Evolutionary conservation across 2,329 filamentous ascomycete genomes (phyloP).

Genomic region (Hysterium pulicare): DNA sequence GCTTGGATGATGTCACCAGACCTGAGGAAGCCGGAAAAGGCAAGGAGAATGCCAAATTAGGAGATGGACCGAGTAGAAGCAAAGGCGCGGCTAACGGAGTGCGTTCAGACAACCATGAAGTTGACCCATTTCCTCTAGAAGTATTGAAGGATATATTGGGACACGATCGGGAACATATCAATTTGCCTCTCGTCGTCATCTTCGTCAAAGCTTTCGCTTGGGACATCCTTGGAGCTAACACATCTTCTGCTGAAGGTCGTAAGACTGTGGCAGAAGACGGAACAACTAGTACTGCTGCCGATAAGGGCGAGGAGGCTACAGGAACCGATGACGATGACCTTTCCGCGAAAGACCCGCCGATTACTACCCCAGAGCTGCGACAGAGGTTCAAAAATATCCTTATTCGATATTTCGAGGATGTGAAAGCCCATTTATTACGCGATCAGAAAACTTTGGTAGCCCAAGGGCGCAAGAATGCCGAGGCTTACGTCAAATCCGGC

Average conservation of each 20-base stretch:
- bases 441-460: slow-evolving; percentile 85
- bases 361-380: slow-evolving; percentile 73
- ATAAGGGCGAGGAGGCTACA: slow-evolving; percentile 51
- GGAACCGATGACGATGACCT: slow-evolving; percentile 52
- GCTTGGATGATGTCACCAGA: slow-evolving; percentile 66
- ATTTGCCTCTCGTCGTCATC: slow-evolving; percentile 84
- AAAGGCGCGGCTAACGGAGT: slow-evolving; percentile 56
- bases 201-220: slow-evolving; percentile 96
- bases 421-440: slow-evolving; percentile 82
- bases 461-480: slow-evolving; percentile 91
- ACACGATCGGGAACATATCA: slow-evolving; percentile 87
- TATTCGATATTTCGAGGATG: slow-evolving; percentile 85
- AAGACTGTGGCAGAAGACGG: slow-evolving; percentile 83
- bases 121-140: slow-evolving; percentile 92
- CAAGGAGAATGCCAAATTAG: slow-evolving; percentile 54
- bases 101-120: slow-evolving; percentile 60
- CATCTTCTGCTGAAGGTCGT: slow-evolving; percentile 69
- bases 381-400: slow-evolving; percentile 84
- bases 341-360: slow-evolving; percentile 64
- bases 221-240: slow-evolving; percentile 84
- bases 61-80: slow-evolving; percentile 60
- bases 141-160: slow-evolving; percentile 96
- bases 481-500: slow-evolving; percentile 96
- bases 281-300: slow-evolving; percentile 51
- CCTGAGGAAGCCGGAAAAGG: slow-evolving; percentile 62